Evolutionary conservation across 2,329 filamentous ascomycete genomes (phyloP).

Genomic region (Zopfia rhizophila): DNA sequence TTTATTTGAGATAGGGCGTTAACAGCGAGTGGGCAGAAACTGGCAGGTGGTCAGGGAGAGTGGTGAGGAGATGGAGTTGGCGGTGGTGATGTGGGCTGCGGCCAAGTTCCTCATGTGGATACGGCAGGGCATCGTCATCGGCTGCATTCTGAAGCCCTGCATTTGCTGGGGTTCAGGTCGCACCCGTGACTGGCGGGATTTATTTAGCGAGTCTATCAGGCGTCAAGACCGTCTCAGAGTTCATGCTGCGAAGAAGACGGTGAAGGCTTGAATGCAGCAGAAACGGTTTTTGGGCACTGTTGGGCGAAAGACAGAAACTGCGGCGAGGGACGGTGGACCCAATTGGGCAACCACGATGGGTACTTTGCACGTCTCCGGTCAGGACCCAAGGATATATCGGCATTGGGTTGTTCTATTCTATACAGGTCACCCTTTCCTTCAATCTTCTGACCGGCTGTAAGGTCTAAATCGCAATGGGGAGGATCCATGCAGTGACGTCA

Average conservation of each 20-base stretch:
- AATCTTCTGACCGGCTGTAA: slow-evolving; percentile 26
- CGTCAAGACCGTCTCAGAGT: slow-evolving; percentile 21
- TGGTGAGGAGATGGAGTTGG: slow-evolving; percentile 16
- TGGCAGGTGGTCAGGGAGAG: slow-evolving; percentile 27
- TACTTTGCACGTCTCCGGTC: neutral
- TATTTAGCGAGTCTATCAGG: slow-evolving; percentile 14
- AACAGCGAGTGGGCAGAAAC: slow-evolving; percentile 17
- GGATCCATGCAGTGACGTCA: slow-evolving; percentile 32
- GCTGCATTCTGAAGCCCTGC: slow-evolving; percentile 24
- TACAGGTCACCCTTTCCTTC: slow-evolving; percentile 33
- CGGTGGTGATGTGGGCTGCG: slow-evolving; percentile 29
- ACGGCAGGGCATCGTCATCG: slow-evolving; percentile 40
- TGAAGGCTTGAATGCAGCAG: neutral
- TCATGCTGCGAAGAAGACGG: neutral
- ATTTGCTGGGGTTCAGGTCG: slow-evolving; percentile 3
- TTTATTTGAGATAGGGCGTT: neutral
- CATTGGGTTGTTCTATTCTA: slow-evolving; percentile 13
- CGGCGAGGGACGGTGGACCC: slow-evolving; percentile 11
- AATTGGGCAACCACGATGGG: slow-evolving; percentile 16
- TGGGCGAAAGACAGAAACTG: slow-evolving; percentile 28
- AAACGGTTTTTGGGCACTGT: slow-evolving; percentile 23
- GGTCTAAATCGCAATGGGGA: slow-evolving; percentile 24
- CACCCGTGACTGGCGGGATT: slow-evolving; percentile 23
- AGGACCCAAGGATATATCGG: slow-evolving; percentile 8
- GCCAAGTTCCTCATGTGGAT: slow-evolving; percentile 35